Conservation (phyloP, 2,329 filamentous ascomycete species). For the Ophiosphaerella korrae region DNA sequence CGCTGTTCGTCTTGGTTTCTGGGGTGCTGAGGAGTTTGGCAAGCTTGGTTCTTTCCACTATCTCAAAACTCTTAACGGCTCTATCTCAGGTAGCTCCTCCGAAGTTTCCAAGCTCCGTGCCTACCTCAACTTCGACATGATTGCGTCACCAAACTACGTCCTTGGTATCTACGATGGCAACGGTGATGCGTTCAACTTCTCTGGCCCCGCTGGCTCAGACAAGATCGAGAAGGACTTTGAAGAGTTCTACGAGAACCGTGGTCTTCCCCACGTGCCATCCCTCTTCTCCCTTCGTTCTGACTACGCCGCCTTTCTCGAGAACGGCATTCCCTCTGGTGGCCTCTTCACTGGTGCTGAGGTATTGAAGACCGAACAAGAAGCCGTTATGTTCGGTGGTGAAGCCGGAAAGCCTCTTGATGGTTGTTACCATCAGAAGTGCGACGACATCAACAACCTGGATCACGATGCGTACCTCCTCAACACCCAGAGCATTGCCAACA, state of each 20-base stretch:
- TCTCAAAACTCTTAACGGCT: conserved; percentile 43
- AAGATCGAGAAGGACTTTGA: conserved; percentile 45
- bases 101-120: conserved; percentile 47
- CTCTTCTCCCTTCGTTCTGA: conserved; percentile 48
- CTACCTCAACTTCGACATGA: conserved; percentile 54
- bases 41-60: conserved; percentile 48
- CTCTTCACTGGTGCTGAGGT: conserved; percentile 50
- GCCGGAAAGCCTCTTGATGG: conserved; percentile 45
- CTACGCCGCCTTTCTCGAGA: conserved; percentile 49
- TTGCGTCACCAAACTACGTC: conserved; percentile 48
- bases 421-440: conserved; percentile 48
- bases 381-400: conserved; percentile 43
- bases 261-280: conserved; percentile 38
- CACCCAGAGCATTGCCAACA: conserved; percentile 47
- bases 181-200: conserved; percentile 45
- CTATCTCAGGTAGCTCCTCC: conserved; percentile 30
- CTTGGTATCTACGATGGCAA: conserved; percentile 49
- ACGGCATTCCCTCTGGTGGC: conserved; percentile 48
- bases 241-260: conserved; percentile 43
- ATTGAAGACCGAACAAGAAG: conserved; percentile 47
- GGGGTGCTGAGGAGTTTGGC: conserved; percentile 49
- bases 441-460: conserved; percentile 44
- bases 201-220: conserved; percentile 42
- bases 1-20: conserved; percentile 49
- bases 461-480: conserved; percentile 46